phyloP scores from a whole-genome alignment of 208 protist species.

The Borovskyia barvae region DNA sequence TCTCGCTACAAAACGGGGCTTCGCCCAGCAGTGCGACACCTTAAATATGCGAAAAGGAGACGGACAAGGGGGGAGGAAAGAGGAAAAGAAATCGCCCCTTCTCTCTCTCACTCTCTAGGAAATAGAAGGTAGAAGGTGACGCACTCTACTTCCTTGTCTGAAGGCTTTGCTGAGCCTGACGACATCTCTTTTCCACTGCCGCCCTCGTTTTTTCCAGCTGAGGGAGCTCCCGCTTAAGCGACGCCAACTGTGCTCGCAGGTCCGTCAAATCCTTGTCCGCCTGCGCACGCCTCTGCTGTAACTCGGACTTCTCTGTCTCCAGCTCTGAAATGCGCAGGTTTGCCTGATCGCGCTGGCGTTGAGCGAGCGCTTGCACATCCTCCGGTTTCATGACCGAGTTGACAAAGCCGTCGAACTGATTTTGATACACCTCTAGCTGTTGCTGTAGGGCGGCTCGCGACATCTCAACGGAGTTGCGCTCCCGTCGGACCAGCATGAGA shows the following conservation, averaged over 20 bases:
- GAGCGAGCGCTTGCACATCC: conserved; percentile 45
- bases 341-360: conserved; percentile 44
- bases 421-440: conserved; percentile 68
- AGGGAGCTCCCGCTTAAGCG: conserved; percentile 49
- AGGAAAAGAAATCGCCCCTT: neutral
- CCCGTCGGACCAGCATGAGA: conserved; percentile 43
- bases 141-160: conserved; percentile 12
- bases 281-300: conserved; percentile 54
- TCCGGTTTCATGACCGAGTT: conserved; percentile 47
- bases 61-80: neutral
- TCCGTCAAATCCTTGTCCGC: conserved; percentile 70
- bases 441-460: conserved; percentile 34
- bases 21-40: too few relatives aligned
- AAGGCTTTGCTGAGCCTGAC: conserved; percentile 54
- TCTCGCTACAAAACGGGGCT: too few relatives aligned
- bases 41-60: too few relatives aligned
- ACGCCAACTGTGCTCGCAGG: conserved; percentile 42
- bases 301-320: conserved; percentile 56
- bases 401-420: conserved; percentile 52
- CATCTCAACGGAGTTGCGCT: conserved; percentile 43
- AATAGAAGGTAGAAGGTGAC: neutral
- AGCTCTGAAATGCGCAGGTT: conserved; percentile 42
- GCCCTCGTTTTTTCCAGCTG: conserved; percentile 53
- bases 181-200: conserved; percentile 73
- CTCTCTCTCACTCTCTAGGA: neutral